Percentiles rank a stretch among this genome's conserved stretches.
phyloP scores from a whole-genome alignment of 805 yeast genomes.

The Cyberlindnera xylosilytica region DNA sequence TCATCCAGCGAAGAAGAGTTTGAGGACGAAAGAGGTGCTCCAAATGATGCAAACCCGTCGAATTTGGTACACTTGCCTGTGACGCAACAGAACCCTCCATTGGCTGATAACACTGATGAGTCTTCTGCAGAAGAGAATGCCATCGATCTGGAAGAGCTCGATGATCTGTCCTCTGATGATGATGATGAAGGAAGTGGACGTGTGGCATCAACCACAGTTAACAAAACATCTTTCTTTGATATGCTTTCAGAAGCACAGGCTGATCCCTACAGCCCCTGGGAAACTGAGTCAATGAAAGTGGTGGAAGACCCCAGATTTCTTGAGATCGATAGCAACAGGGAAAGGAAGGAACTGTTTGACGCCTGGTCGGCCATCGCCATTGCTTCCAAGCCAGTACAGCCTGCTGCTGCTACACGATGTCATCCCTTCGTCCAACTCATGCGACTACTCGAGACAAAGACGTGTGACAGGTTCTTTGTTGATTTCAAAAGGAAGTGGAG shows the following conservation, averaged over 20 bases:
- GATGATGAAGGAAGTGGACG: too few species aligned
- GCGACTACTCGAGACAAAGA: constrained; percentile 27
- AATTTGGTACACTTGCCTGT: neutral
- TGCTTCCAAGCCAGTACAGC: constrained; percentile 2
- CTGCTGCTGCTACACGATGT: neutral
- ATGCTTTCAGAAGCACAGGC: constrained; percentile 33
- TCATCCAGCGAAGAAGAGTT: constrained; percentile 21
- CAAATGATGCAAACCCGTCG: neutral
- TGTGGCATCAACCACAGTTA: too few species aligned
- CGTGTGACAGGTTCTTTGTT: constrained; percentile 31
- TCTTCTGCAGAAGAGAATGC: constrained; percentile 25
- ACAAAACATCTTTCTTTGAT: too few species aligned
- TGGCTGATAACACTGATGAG: neutral
- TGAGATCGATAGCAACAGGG: constrained; percentile 30
- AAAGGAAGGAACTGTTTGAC: constrained; percentile 40
- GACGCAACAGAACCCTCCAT: neutral
- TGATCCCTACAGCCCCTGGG: constrained; percentile 50
- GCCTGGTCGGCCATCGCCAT: constrained; percentile 37
- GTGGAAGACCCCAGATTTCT: constrained; percentile 41
- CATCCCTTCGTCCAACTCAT: constrained; percentile 25
- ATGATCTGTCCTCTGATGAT: constrained; percentile 24
- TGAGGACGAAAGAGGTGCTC: constrained; percentile 3
- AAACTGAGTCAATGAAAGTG: constrained; percentile 38
- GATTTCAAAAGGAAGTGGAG: constrained; percentile 38
- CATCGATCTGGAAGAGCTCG: constrained; percentile 19